Evolutionary conservation across 441 rosid genomes (phyloP).

Genomic region (Euphorbia corollata): DNA sequence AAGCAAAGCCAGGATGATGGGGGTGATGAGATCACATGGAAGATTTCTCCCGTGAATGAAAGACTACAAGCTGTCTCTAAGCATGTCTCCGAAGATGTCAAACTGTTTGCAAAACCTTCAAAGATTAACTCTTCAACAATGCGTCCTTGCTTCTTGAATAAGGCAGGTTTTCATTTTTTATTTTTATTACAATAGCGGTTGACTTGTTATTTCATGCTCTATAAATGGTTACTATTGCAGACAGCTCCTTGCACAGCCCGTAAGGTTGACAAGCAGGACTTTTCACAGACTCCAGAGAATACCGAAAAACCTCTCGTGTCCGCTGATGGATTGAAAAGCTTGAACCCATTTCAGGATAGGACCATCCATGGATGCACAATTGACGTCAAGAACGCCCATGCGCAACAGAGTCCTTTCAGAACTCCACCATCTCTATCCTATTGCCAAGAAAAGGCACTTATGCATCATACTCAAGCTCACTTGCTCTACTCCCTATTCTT

Average conservation of each 20-base stretch:
- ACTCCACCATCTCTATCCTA: constrained; percentile 87
- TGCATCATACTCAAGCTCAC: constrained; percentile 4
- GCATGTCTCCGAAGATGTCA: constrained; percentile 42
- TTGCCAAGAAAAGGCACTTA: constrained; percentile 50
- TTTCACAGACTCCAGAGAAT: constrained; percentile 39
- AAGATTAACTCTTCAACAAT: constrained; percentile 41
- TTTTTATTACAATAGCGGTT: neutral
- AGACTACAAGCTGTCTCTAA: constrained; percentile 68
- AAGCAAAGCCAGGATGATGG: constrained; percentile 94
- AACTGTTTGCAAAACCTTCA: constrained; percentile 39
- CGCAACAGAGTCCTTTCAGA: constrained; percentile 71
- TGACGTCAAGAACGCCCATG: constrained; percentile 22
- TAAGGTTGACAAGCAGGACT: constrained; percentile 43
- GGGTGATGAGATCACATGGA: constrained; percentile 82
- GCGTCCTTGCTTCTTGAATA: constrained; percentile 48
- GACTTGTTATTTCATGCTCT: constrained; percentile 2
- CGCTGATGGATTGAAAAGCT: constrained; percentile 39
- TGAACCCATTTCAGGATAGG: constrained; percentile 31
- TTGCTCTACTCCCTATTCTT: neutral
- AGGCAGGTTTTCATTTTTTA: constrained; percentile 29
- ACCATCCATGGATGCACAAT: constrained; percentile 26
- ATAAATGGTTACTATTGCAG: constrained; percentile 21
- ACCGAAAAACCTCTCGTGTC: constrained; percentile 29
- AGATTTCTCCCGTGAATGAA: constrained; percentile 86
- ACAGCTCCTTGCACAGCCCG: constrained; percentile 28